A percentile compares a stretch with the other conserved stretches of the same genome.
These are phyloP conservation scores for Acaromyces ingoldii DNA, from an alignment of 1,284 basidiomycete species.

Conservation along the genomic window DNA sequence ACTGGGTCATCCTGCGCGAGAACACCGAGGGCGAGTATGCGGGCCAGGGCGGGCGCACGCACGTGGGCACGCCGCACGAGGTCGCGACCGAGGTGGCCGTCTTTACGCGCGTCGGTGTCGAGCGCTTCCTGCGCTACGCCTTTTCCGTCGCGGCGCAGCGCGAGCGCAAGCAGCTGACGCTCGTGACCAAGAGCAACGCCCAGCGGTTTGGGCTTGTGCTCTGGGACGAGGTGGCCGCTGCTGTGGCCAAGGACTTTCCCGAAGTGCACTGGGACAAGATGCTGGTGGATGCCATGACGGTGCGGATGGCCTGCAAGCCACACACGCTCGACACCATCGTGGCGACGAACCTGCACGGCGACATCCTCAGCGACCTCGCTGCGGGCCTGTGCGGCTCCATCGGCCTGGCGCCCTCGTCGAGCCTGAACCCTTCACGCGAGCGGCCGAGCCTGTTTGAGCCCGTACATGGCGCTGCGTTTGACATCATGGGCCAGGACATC, in stretches of 20 bases:
- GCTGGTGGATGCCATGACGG: slow-evolving; percentile 56
- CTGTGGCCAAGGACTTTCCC: slow-evolving; percentile 58
- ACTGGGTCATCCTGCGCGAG: slow-evolving; percentile 59
- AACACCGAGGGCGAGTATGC: slow-evolving; percentile 62
- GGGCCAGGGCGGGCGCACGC: slow-evolving; percentile 46
- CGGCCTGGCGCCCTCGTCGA: slow-evolving; percentile 60
- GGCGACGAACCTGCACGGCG: slow-evolving; percentile 60
- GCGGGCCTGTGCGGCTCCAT: slow-evolving; percentile 61
- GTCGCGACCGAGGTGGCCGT: slow-evolving; percentile 54
- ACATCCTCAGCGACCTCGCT: slow-evolving; percentile 60
- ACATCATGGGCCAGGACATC: slow-evolving; percentile 25
- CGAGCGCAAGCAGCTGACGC: slow-evolving; percentile 58
- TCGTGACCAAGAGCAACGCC: slow-evolving; percentile 54
- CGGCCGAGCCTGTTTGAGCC: slow-evolving; percentile 57
- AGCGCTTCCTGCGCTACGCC: slow-evolving; percentile 59
- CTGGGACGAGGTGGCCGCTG: slow-evolving; percentile 53
- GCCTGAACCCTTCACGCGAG: slow-evolving; percentile 57
- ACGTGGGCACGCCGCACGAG: slow-evolving; percentile 39
- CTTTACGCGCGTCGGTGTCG: slow-evolving; percentile 58
- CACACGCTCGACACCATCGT: slow-evolving; percentile 59
- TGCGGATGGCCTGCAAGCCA: slow-evolving; percentile 58
- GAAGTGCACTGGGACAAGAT: slow-evolving; percentile 56
- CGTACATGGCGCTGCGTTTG: slow-evolving; percentile 28
- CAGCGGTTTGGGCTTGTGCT: slow-evolving; percentile 36
- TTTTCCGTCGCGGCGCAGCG: slow-evolving; percentile 58